Conservation (phyloP, 176 grass and related monocot genomes). For the Pontederia paniculata region DNA sequence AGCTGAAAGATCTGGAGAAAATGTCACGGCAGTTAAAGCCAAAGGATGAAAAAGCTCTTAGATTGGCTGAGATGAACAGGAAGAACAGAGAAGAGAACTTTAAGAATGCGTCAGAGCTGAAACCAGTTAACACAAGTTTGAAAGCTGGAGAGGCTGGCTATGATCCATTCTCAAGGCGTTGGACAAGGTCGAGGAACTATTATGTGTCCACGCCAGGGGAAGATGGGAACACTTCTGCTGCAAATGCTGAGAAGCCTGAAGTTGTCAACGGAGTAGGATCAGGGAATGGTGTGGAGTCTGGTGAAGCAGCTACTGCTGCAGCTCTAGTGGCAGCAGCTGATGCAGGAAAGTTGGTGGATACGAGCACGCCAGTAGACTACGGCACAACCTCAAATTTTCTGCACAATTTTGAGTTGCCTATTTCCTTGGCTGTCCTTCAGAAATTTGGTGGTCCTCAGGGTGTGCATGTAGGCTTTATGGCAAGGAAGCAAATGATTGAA, state of each 20-base stretch:
- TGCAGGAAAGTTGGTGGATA: slow-evolving; percentile 77
- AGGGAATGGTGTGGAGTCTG: slow-evolving; percentile 17
- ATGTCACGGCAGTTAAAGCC: slow-evolving; percentile 25
- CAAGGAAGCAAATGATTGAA: slow-evolving; percentile 75
- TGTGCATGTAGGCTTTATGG: slow-evolving; percentile 55
- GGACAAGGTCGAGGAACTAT: slow-evolving; percentile 91
- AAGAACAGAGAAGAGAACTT: slow-evolving; percentile 91
- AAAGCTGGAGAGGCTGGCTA: slow-evolving; percentile 95
- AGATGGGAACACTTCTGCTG: slow-evolving; percentile 27
- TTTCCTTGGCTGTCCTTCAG: slow-evolving; percentile 58
- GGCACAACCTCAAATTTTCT: slow-evolving; percentile 56
- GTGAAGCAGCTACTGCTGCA: slow-evolving; percentile 44
- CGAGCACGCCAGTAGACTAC: slow-evolving; percentile 70
- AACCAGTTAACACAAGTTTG: slow-evolving; percentile 64
- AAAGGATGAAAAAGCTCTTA: slow-evolving; percentile 65
- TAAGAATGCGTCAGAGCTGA: slow-evolving; percentile 87
- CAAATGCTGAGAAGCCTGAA: slow-evolving; percentile 19
- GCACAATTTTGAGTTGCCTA: slow-evolving; percentile 75
- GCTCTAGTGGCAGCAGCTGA: slow-evolving; percentile 75
- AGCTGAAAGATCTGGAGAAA: slow-evolving; percentile 53
- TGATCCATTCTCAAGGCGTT: slow-evolving; percentile 93
- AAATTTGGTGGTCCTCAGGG: slow-evolving; percentile 56
- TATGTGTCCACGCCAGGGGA: slow-evolving; percentile 49
- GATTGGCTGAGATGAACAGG: slow-evolving; percentile 91
- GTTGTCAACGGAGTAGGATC: slow-evolving; percentile 19